phyloP scores from a whole-genome alignment of 257 asterid species.

The Lantana camara region DNA sequence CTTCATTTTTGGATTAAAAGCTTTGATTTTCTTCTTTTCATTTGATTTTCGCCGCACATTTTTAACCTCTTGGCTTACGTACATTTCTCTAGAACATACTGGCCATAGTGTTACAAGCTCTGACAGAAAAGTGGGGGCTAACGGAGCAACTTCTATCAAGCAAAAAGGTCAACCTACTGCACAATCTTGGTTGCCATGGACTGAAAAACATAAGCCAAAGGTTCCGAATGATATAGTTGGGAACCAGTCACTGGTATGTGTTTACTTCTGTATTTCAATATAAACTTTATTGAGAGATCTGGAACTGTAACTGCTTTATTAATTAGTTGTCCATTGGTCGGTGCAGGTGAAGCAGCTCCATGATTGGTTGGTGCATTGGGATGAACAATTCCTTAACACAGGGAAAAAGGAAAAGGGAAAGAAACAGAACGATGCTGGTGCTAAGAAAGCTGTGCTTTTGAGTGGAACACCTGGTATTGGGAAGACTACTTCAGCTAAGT shows the following conservation, averaged over 20 bases:
- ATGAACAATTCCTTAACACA: constrained; percentile 65
- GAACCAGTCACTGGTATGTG: constrained; percentile 83
- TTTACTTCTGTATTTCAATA: constrained; percentile 25
- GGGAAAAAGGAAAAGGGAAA: constrained; percentile 73
- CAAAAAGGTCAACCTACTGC: constrained; percentile 42
- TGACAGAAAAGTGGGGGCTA: constrained; percentile 46
- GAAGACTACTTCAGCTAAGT: constrained; percentile 91
- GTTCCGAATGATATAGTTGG: constrained; percentile 80
- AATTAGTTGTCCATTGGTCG: constrained; percentile 29
- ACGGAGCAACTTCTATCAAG: constrained; percentile 46
- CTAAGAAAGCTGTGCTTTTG: constrained; percentile 86
- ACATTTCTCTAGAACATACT: constrained; percentile 43
- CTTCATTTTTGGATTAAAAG: background rate
- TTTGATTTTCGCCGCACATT: constrained; percentile 5
- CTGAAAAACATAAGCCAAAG: constrained; percentile 87
- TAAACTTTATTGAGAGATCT: constrained; percentile 16
- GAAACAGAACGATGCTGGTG: constrained; percentile 82
- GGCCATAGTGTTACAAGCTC: constrained; percentile 32
- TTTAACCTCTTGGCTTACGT: constrained; percentile 13
- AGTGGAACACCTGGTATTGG: constrained; percentile 99
- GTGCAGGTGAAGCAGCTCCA: constrained; percentile 96
- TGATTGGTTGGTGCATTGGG: constrained; percentile 87
- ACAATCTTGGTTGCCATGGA: constrained; percentile 70
- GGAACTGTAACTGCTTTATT: constrained; percentile 19
- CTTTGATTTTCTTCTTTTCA: background rate